A percentile compares a stretch with the other conserved stretches of the same genome.
Evolutionary conservation across 2,329 filamentous ascomycete genomes (phyloP).

Genomic region (Cladorrhinum sp.): DNA sequence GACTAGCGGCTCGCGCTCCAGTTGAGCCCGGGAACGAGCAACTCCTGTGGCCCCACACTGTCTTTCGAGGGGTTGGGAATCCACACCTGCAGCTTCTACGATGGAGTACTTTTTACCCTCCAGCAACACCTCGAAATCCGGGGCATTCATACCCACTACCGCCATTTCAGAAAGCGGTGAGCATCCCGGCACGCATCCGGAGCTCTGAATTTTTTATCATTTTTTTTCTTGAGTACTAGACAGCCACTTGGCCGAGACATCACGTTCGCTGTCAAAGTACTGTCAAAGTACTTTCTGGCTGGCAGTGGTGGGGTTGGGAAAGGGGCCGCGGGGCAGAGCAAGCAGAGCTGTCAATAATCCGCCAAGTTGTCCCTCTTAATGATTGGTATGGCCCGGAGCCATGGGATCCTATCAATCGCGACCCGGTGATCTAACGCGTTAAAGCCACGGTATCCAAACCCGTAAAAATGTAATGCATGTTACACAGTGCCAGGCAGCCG

Average conservation of each 20-base stretch:
- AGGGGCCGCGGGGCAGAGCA: slow-evolving; percentile 20
- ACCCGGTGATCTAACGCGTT: slow-evolving; percentile 16
- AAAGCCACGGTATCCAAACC: slow-evolving; percentile 11
- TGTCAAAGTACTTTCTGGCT: slow-evolving; percentile 7
- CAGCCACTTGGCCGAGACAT: background rate
- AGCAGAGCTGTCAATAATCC: slow-evolving; percentile 9
- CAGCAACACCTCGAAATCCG: slow-evolving; percentile 7
- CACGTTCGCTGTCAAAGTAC: slow-evolving; percentile 13
- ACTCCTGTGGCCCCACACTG: slow-evolving; percentile 15
- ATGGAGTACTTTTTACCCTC: slow-evolving; percentile 8
- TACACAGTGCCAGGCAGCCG: slow-evolving; percentile 6
- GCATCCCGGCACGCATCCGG: background rate
- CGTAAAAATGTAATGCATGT: slow-evolving; percentile 12
- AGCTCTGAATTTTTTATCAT: background rate
- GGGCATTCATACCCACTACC: slow-evolving; percentile 1
- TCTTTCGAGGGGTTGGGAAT: slow-evolving; percentile 22
- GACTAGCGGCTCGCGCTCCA: slow-evolving; percentile 21
- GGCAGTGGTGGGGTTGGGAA: slow-evolving; percentile 16
- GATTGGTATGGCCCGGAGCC: background rate
- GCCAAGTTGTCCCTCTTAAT: slow-evolving; percentile 12
- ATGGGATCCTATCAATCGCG: slow-evolving; percentile 4
- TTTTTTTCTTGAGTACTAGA: background rate
- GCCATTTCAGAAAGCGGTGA: slow-evolving; percentile 19
- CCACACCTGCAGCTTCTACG: slow-evolving; percentile 12
- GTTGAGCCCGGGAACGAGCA: slow-evolving; percentile 20